These are phyloP conservation scores for Plasmodium knowlesi DNA, from an alignment of 169 alveolate genomes.

Conservation along the genomic window DNA sequence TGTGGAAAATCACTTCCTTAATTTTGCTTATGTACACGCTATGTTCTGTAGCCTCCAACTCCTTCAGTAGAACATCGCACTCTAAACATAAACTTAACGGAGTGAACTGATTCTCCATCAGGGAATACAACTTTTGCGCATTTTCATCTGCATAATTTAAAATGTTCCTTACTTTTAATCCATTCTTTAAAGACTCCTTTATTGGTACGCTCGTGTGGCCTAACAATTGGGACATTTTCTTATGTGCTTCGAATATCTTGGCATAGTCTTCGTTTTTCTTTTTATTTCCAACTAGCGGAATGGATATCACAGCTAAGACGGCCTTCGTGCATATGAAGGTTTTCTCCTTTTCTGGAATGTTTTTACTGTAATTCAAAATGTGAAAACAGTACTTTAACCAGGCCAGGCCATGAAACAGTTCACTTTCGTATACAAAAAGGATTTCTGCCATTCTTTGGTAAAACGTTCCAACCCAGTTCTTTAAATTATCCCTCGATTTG, in stretches of 20 bases:
- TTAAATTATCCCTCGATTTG: slow-evolving; percentile 86
- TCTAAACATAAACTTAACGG: slow-evolving; percentile 83
- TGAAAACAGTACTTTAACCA: slow-evolving; percentile 88
- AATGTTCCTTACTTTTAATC: slow-evolving; percentile 84
- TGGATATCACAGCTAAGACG: slow-evolving; percentile 89
- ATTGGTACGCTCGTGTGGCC: slow-evolving; percentile 90
- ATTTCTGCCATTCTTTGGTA: slow-evolving; percentile 92
- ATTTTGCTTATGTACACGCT: slow-evolving; percentile 82
- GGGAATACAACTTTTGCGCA: slow-evolving; percentile 83
- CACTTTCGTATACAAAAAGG: slow-evolving; percentile 93
- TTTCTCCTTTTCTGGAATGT: slow-evolving; percentile 85
- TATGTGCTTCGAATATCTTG: slow-evolving; percentile 86
- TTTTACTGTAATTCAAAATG: slow-evolving; percentile 87
- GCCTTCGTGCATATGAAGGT: slow-evolving; percentile 86
- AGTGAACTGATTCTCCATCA: slow-evolving; percentile 85
- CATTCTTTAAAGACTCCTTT: slow-evolving; percentile 86
- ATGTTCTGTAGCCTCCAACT: slow-evolving; percentile 65
- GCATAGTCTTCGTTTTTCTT: slow-evolving; percentile 76
- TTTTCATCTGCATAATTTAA: slow-evolving; percentile 83
- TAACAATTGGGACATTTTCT: slow-evolving; percentile 86
- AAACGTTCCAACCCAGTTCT: slow-evolving; percentile 91
- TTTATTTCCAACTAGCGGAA: slow-evolving; percentile 78
- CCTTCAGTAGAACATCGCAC: slow-evolving; percentile 77
- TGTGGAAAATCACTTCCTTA: slow-evolving; percentile 89
- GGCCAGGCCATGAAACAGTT: slow-evolving; percentile 95